phyloP scores from a whole-genome alignment of 306 rosid genomes.

The Vigna nakashimae region DNA sequence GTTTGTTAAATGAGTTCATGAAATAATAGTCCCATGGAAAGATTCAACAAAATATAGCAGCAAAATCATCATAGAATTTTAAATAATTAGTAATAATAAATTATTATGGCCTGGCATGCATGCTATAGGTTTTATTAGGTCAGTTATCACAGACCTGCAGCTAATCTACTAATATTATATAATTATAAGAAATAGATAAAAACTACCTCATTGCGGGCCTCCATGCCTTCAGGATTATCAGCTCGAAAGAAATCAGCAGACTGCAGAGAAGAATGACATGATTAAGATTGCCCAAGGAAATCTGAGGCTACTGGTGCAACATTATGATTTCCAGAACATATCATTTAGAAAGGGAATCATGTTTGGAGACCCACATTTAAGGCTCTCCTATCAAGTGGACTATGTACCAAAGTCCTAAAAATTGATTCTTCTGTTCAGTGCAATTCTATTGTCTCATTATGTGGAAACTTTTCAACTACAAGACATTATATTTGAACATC shows the following conservation, averaged over 20 bases:
- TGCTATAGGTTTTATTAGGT: background rate
- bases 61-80: constrained; percentile 11
- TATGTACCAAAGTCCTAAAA: background rate
- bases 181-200: constrained; percentile 19
- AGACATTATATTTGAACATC: constrained; percentile 26
- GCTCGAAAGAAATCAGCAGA: constrained; percentile 94
- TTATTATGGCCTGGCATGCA: background rate
- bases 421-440: too few relatives aligned
- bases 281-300: constrained; percentile 36
- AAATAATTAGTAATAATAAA: background rate
- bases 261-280: constrained; percentile 60
- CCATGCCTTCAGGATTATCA: constrained; percentile 96
- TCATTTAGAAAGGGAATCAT: constrained; percentile 2
- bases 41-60: constrained; percentile 30
- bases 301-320: constrained; percentile 36
- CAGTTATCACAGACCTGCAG: background rate
- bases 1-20: constrained; percentile 21
- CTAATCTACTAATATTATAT: constrained; percentile 39
- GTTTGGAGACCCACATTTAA: too few relatives aligned
- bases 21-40: constrained; percentile 15
- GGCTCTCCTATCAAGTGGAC: too few relatives aligned
- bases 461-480: constrained; percentile 15
- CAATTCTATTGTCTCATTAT: constrained; percentile 14
- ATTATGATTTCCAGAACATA: constrained; percentile 34
- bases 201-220: constrained; percentile 96